These are phyloP conservation scores for Suillus brevipes DNA, from an alignment of 768 basidiomycete species.

Conservation along the genomic window DNA sequence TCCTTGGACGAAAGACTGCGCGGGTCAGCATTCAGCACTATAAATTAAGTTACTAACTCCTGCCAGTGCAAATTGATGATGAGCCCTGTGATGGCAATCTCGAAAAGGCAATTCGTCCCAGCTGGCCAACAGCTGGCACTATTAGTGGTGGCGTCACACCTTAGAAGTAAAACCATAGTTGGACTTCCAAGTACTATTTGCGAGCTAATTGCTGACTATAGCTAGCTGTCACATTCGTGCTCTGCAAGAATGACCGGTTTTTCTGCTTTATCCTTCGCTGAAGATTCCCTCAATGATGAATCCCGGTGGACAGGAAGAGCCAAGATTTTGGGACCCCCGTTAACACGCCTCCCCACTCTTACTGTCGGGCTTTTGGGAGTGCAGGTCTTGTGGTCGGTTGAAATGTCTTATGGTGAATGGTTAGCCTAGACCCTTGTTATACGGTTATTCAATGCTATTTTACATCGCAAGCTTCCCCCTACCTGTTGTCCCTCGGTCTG, in stretches of 20 bases:
- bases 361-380: constrained; percentile 83
- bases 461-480: constrained; percentile 65
- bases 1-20: not conserved
- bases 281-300: constrained; percentile 37
- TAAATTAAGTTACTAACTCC: not conserved
- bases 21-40: constrained; percentile 7
- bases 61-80: not conserved
- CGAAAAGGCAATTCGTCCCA: not conserved
- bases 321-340: constrained; percentile 64
- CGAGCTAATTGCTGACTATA: not conserved
- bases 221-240: no score
- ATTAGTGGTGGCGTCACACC: not conserved
- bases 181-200: not conserved
- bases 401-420: constrained; percentile 91
- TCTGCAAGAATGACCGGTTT: constrained; percentile 46
- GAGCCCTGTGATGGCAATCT: not conserved
- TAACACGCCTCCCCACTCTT: constrained; percentile 65
- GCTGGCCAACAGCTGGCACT: no score
- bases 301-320: constrained; percentile 53
- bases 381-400: constrained; percentile 90
- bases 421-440: constrained; percentile 3
- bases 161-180: not conserved
- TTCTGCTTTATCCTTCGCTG: constrained; percentile 45
- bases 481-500: constrained; percentile 85
- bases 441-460: not conserved